A percentile compares a stretch with the other conserved stretches of the same genome.
These are phyloP conservation scores for Carex kokanica DNA, from an alignment of 176 grass and related monocot genomes.

Conservation along the genomic window DNA sequence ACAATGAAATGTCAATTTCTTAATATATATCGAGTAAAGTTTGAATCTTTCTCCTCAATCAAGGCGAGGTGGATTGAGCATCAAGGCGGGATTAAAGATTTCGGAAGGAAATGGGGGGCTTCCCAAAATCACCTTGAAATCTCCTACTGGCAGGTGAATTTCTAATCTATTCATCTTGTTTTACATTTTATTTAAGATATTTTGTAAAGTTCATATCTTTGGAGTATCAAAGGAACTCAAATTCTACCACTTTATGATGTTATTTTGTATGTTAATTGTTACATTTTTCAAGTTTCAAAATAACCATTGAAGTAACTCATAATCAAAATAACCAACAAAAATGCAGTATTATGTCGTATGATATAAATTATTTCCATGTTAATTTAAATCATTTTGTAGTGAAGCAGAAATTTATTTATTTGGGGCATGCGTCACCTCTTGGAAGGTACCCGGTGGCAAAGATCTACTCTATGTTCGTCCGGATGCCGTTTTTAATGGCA, in stretches of 20 bases:
- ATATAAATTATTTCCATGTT: neutral
- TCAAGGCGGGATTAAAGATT: constrained; percentile 47
- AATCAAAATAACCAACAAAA: neutral
- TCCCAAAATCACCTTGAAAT: constrained; percentile 62
- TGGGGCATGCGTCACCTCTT: constrained; percentile 76
- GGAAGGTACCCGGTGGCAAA: constrained; percentile 71
- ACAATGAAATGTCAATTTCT: neutral
- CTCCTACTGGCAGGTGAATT: constrained; percentile 65
- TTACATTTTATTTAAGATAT: neutral
- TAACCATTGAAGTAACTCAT: neutral
- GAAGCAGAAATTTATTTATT: constrained; percentile 93
- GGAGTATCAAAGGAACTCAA: neutral
- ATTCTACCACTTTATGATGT: neutral
- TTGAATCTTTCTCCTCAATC: constrained; percentile 10
- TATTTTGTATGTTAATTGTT: neutral
- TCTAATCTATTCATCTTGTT: neutral
- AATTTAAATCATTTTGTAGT: constrained; percentile 33
- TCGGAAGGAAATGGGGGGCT: constrained; percentile 82
- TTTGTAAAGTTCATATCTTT: neutral
- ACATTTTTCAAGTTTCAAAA: neutral
- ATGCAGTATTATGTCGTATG: neutral
- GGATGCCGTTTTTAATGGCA: constrained; percentile 87
- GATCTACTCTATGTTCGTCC: constrained; percentile 92
- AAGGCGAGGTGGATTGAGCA: constrained; percentile 50
- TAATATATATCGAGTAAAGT: neutral